A percentile compares a stretch with the other conserved stretches of the same genome.
Conservation (phyloP, 2,329 filamentous ascomycete genomes). For the Epichloe gansuensis region DNA sequence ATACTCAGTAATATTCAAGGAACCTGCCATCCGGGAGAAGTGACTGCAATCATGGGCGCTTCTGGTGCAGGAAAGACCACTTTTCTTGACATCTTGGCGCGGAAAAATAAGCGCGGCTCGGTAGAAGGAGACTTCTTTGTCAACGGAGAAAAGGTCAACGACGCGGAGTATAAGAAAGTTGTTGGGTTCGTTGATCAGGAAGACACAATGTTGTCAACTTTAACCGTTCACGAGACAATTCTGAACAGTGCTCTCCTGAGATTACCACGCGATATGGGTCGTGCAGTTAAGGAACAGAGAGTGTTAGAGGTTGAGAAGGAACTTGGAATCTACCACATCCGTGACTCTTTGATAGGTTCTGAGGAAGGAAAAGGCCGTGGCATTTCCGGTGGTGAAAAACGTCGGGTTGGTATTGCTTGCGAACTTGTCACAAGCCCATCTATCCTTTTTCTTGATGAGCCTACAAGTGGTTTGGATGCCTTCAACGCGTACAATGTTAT, state of each 20-base stretch:
- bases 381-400: slow-evolving; percentile 94
- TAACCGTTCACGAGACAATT: slow-evolving; percentile 97
- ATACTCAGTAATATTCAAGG: slow-evolving; percentile 75
- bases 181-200: slow-evolving; percentile 98
- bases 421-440: slow-evolving; percentile 95
- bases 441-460: slow-evolving; percentile 93
- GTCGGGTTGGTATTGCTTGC: slow-evolving; percentile 91
- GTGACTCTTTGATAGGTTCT: slow-evolving; percentile 88
- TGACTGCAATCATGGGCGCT: slow-evolving; percentile 95
- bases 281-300: slow-evolving; percentile 75
- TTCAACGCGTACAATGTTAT: slow-evolving; percentile 98
- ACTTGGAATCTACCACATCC: slow-evolving; percentile 87
- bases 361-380: slow-evolving; percentile 90
- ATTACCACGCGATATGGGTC: slow-evolving; percentile 85
- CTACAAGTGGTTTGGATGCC: slow-evolving; percentile 88
- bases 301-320: slow-evolving; percentile 92
- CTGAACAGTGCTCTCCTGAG: slow-evolving; percentile 84
- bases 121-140: slow-evolving; percentile 76
- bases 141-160: slow-evolving; percentile 80
- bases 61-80: slow-evolving; percentile 96
- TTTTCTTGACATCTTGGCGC: slow-evolving; percentile 87
- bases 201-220: slow-evolving; percentile 87
- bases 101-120: slow-evolving; percentile 87
- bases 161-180: slow-evolving; percentile 78
- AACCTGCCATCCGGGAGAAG: slow-evolving; percentile 84